A percentile compares a stretch with the other conserved stretches of the same genome.
Evolutionary conservation across 177 flowering plant genomes (phyloP).

Genomic region (Vitis hybrid): DNA sequence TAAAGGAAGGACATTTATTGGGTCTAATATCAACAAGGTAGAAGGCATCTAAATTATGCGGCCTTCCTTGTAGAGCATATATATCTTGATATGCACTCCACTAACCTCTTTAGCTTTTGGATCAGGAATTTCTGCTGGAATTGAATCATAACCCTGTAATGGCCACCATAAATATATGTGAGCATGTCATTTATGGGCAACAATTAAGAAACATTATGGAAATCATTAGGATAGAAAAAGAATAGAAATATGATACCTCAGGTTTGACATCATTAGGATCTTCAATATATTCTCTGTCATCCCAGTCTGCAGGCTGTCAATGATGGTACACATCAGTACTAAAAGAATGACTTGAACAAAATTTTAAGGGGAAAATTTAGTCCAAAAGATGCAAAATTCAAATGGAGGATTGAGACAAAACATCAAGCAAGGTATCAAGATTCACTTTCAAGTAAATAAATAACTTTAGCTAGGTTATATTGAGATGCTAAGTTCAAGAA

Average conservation of each 20-base stretch:
- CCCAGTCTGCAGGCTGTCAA: constrained; percentile 92
- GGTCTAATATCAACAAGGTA: no score
- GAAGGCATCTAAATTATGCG: no score
- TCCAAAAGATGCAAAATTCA: background rate
- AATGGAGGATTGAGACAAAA: background rate
- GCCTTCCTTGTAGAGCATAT: background rate
- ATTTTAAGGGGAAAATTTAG: background rate
- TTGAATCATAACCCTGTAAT: constrained; percentile 84
- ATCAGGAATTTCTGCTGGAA: constrained; percentile 79
- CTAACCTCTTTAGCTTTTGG: constrained; percentile 82
- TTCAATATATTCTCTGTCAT: constrained; percentile 86
- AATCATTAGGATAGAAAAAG: background rate
- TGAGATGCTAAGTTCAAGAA: background rate
- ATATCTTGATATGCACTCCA: background rate
- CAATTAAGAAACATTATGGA: background rate
- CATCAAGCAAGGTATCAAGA: background rate
- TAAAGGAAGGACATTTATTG: no score
- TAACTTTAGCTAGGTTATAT: background rate
- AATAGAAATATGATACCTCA: constrained; percentile 42
- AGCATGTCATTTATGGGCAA: background rate
- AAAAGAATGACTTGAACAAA: no score
- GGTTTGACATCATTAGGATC: constrained; percentile 91
- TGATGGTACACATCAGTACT: no score
- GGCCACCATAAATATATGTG: background rate
- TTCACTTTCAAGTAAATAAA: background rate